Conservation (phyloP, 2,329 filamentous ascomycete genomes). For the Aspergillus texensis region DNA sequence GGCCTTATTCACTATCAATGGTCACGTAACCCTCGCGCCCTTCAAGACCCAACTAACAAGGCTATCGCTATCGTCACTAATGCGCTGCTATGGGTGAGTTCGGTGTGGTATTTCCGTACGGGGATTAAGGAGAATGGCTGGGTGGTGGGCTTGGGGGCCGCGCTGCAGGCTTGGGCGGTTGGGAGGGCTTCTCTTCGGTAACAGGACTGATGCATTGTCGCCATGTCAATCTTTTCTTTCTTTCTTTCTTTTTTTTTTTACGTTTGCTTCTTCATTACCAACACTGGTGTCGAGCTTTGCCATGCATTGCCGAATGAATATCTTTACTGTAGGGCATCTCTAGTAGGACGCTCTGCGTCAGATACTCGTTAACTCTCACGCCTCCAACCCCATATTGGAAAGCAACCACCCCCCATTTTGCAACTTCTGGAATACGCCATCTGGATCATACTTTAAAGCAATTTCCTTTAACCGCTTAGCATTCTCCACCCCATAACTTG, state of each 20-base stretch:
- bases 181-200: background rate
- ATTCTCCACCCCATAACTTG: conserved; percentile 3
- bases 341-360: too few species aligned
- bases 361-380: too few species aligned
- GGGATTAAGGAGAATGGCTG: conserved; percentile 28
- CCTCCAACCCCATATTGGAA: background rate
- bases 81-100: conserved; percentile 31
- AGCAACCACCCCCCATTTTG: conserved; percentile 5
- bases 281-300: too few species aligned
- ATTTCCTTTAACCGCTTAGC: background rate
- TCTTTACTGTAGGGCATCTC: too few species aligned
- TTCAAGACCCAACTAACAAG: conserved; percentile 33
- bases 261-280: too few species aligned
- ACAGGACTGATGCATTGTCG: too few species aligned
- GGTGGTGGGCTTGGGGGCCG: conserved; percentile 25
- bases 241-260: too few species aligned
- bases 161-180: conserved; percentile 28
- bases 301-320: too few species aligned
- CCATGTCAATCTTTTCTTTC: too few species aligned
- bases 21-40: background rate
- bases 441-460: background rate
- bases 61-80: conserved; percentile 31
- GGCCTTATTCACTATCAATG: too few species aligned
- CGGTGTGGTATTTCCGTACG: conserved; percentile 33
- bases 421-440: conserved; percentile 2